Base-by-base conservation (phyloP, 352 stramenopile genomes). In the Pythium scleroteichum region DNA sequence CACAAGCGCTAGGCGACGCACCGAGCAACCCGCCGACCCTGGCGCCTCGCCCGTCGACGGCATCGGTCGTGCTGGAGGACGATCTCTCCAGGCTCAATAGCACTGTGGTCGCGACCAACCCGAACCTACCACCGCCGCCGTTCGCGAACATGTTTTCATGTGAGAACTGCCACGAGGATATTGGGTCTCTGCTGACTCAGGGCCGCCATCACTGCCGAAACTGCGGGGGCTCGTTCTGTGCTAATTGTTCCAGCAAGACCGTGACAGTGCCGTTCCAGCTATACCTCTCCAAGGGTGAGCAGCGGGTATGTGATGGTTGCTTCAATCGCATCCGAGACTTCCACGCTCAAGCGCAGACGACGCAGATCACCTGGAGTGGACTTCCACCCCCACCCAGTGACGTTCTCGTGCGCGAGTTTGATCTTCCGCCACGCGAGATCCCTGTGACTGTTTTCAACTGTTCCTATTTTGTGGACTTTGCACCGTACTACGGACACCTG, bases 141-240 rank as follows among this genome's bases (percentile, higher is more conserved):
- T 90, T 90, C 62, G 80, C 80, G 63, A 90, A 90, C 53, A 90
- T 90, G 80, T 87, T 87, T 66, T 71, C 76, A 20, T 90, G 80
- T 41, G 80, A 90, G 26, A 84, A 78, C 14, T 90, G 80, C 69
- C 76, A 76, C 24, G 75, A 89, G 1, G 83, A 92, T 47, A 87
- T 92, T 45, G 83, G 83, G 32, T 86, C 83, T 23, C 35, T 92
- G 57, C 62, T 92, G 45, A 75, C 69, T 6, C 84, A 90, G 54
- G 76, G 79, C 1, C 74, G 84, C 33, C 84, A 93, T 63, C 84
- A 93, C 64, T 93, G 84, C 47, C 79, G 84, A 39, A 93, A 93
- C 55, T 93, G 84, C 46, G 84, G 84, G 4, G 78, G 82, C 35
- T 91, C 84, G 2, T 93, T 90, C 49, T 93, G 84, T 32, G 68